Percentiles rank a stretch among this genome's conserved stretches.
Evolutionary conservation across 75 land plant genomes (phyloP).

Genomic region (Cryptomeria japonica): DNA sequence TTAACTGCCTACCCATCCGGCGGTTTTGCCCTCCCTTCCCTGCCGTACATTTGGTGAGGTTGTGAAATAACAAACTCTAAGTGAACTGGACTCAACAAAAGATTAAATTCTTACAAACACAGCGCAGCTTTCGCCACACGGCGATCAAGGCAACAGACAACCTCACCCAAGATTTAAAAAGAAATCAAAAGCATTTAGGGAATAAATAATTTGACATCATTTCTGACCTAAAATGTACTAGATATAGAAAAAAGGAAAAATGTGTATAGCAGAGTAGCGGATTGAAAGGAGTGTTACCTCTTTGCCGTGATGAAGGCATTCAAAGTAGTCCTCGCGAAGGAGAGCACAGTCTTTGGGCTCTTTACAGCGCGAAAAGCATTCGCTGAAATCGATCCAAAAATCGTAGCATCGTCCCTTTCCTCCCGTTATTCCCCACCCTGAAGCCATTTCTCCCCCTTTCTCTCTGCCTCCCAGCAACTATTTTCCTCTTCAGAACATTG

Average conservation of each 20-base stretch:
- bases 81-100: neutral
- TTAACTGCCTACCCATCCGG: neutral
- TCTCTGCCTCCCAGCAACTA: neutral
- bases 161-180: neutral
- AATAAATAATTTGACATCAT: too few relatives aligned
- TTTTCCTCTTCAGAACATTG: too few relatives aligned
- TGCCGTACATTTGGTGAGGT: neutral
- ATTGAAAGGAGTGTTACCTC: conserved; percentile 48
- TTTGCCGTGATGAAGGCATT: conserved; percentile 97
- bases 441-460: conserved; percentile 63
- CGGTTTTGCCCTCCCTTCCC: neutral
- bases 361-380: conserved; percentile 87
- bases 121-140: neutral
- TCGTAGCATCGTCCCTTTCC: conserved; percentile 94
- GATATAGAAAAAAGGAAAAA: too few relatives aligned
- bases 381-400: conserved; percentile 94
- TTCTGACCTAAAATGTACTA: too few relatives aligned
- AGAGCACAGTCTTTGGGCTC: conserved; percentile 84
- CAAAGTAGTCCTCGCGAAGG: conserved; percentile 95
- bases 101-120: neutral
- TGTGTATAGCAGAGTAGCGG: too few relatives aligned
- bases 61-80: neutral
- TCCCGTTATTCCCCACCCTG: conserved; percentile 93
- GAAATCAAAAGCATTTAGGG: neutral
- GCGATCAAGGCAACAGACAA: neutral